phyloP scores from a whole-genome alignment of 345 rosid species.

The Gynandropsis gynandra region DNA sequence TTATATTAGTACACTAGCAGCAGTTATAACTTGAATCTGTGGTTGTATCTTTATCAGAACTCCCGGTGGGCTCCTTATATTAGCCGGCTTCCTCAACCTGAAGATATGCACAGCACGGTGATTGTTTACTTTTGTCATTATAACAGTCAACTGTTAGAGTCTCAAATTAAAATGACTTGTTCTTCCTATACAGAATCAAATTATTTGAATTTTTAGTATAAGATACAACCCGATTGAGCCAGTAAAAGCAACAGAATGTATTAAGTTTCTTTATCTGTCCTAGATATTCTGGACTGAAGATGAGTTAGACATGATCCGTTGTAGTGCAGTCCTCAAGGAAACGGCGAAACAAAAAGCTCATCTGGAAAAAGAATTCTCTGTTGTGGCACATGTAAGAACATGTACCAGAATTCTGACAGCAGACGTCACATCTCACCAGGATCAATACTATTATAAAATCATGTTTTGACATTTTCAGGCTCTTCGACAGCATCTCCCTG shows the following conservation, averaged over 20 bases:
- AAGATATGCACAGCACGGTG: conserved; percentile 66
- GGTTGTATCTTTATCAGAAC: conserved; percentile 33
- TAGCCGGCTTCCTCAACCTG: conserved; percentile 52
- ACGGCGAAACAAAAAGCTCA: conserved; percentile 50
- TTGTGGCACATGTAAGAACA: conserved; percentile 41
- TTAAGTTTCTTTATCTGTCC: conserved; percentile 10
- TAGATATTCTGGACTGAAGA: conserved; percentile 71
- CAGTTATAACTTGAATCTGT: conserved; percentile 8
- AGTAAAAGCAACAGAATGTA: conserved; percentile 1
- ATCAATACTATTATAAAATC: background rate
- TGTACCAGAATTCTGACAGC: conserved; percentile 3
- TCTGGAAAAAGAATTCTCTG: conserved; percentile 45
- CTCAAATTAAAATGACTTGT: background rate
- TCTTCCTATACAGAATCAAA: background rate
- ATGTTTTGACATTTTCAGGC: conserved; percentile 34
- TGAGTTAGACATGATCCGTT: conserved; percentile 62
- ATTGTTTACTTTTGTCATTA: conserved; percentile 8
- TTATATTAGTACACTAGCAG: background rate
- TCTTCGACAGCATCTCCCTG: conserved; percentile 29
- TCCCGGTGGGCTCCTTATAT: conserved; percentile 74
- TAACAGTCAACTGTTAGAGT: background rate
- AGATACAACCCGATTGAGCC: background rate
- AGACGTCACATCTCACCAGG: background rate
- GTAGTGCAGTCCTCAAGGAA: conserved; percentile 58
- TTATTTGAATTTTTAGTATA: background rate